phyloP scores from a whole-genome alignment of 1,139 yeast genomes.

The Sugiyamaella japonica region DNA sequence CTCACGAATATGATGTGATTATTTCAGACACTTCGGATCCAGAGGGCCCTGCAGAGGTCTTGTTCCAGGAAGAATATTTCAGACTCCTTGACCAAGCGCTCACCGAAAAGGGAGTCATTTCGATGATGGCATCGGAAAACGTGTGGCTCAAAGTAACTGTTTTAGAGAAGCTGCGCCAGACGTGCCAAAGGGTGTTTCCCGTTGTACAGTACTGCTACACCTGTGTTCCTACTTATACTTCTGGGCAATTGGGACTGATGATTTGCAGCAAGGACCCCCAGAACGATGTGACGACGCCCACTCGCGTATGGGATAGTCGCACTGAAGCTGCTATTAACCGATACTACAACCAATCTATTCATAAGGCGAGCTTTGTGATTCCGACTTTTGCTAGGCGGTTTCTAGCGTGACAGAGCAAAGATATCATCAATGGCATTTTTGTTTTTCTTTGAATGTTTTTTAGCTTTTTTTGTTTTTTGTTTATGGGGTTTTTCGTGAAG shows the following conservation, averaged over 20 bases:
- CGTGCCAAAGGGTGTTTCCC: constrained; percentile 71
- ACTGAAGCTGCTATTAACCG: constrained; percentile 56
- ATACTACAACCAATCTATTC: constrained; percentile 75
- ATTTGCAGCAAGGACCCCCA: constrained; percentile 67
- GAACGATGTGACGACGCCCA: constrained; percentile 56
- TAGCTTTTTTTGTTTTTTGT: constrained; percentile 13
- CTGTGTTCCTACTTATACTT: constrained; percentile 94
- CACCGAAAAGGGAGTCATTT: constrained; percentile 71
- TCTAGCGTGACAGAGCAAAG: constrained; percentile 30
- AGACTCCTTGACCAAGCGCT: constrained; percentile 68
- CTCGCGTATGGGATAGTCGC: constrained; percentile 49
- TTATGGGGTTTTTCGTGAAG: too few species aligned
- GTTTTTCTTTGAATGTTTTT: constrained; percentile 25
- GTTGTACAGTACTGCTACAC: constrained; percentile 80
- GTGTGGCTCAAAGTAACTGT: constrained; percentile 83
- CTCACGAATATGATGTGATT: constrained; percentile 71
- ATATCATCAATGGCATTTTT: constrained; percentile 38
- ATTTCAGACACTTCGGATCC: constrained; percentile 97
- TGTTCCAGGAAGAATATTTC: constrained; percentile 84
- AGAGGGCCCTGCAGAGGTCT: constrained; percentile 96
- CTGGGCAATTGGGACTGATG: constrained; percentile 90
- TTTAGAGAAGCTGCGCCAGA: constrained; percentile 57
- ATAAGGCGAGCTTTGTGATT: constrained; percentile 74
- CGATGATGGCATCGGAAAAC: constrained; percentile 90
- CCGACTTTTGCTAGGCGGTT: constrained; percentile 76